phyloP scores from a whole-genome alignment of 129 eudicot genomes.

The Mikania micrantha region DNA sequence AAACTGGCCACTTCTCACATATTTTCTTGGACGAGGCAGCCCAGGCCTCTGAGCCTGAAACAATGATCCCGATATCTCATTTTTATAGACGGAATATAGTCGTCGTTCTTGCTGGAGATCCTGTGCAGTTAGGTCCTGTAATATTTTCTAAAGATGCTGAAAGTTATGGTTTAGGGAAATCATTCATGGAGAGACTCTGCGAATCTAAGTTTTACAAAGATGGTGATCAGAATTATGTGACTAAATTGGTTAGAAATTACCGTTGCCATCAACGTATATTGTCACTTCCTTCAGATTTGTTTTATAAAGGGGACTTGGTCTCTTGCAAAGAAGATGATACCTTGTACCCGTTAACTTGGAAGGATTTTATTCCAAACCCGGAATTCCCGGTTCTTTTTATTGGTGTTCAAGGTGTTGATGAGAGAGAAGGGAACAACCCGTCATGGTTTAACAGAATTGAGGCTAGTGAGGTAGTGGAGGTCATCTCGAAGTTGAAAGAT shows the following conservation, averaged over 20 bases:
- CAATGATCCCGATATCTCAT: slow-evolving; percentile 80
- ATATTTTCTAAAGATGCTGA: slow-evolving; percentile 62
- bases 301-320: slow-evolving; percentile 56
- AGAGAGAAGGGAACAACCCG: slow-evolving; percentile 90
- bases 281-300: slow-evolving; percentile 63
- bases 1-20: slow-evolving; percentile 61
- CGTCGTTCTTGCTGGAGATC: slow-evolving; percentile 94
- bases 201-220: slow-evolving; percentile 41
- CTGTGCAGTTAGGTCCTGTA: slow-evolving; percentile 89
- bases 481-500: slow-evolving; percentile 33
- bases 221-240: slow-evolving; percentile 50
- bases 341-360: slow-evolving; percentile 27
- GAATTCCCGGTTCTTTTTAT: slow-evolving; percentile 73
- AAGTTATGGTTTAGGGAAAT: slow-evolving; percentile 53
- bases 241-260: slow-evolving; percentile 60
- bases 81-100: slow-evolving; percentile 43
- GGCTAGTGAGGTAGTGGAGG: slow-evolving; percentile 82
- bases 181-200: slow-evolving; percentile 73
- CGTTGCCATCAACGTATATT: slow-evolving; percentile 66
- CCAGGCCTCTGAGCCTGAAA: slow-evolving; percentile 95
- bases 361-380: slow-evolving; percentile 47
- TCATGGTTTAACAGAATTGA: slow-evolving; percentile 95
- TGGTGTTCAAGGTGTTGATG: slow-evolving; percentile 86
- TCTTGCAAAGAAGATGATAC: slow-evolving; percentile 53
- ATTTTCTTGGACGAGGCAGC: slow-evolving; percentile 92